Percentiles rank a stretch among this genome's conserved stretches.
Evolutionary conservation across 148 eudicot species (phyloP).

Genomic region (Vaccinium macrocarpon): DNA sequence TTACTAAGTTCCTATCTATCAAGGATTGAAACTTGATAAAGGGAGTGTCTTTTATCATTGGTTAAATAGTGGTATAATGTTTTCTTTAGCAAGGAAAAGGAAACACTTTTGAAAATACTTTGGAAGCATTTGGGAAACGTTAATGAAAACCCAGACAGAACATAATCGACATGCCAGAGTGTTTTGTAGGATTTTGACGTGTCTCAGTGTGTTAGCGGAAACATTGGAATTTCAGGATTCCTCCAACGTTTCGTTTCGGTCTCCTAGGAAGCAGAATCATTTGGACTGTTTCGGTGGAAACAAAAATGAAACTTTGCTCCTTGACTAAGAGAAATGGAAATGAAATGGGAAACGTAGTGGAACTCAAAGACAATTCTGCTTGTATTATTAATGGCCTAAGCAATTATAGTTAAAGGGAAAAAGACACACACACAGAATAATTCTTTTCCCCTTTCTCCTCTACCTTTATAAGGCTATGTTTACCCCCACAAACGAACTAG

Average conservation of each 20-base stretch:
- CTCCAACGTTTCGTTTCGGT: neutral
- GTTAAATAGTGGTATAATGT: neutral
- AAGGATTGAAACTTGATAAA: neutral
- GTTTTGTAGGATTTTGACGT: neutral
- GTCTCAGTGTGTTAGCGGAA: neutral
- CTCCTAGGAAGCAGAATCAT: neutral
- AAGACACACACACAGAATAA: no score
- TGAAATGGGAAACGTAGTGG: no score
- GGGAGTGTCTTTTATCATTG: no score
- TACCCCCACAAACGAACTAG: no score
- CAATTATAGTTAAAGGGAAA: no score
- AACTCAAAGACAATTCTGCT: no score
- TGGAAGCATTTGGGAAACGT: neutral
- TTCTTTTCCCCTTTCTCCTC: no score
- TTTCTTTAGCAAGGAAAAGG: neutral
- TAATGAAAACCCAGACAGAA: neutral
- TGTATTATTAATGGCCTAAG: no score
- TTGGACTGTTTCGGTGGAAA: neutral
- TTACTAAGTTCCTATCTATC: neutral
- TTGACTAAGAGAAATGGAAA: neutral
- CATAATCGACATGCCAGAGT: neutral
- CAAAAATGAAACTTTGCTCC: neutral
- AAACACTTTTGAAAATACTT: neutral
- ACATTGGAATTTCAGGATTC: neutral
- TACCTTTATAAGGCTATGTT: no score